Conservation (phyloP, 1,284 basidiomycete species). For the Schizophyllum commune region DNA sequence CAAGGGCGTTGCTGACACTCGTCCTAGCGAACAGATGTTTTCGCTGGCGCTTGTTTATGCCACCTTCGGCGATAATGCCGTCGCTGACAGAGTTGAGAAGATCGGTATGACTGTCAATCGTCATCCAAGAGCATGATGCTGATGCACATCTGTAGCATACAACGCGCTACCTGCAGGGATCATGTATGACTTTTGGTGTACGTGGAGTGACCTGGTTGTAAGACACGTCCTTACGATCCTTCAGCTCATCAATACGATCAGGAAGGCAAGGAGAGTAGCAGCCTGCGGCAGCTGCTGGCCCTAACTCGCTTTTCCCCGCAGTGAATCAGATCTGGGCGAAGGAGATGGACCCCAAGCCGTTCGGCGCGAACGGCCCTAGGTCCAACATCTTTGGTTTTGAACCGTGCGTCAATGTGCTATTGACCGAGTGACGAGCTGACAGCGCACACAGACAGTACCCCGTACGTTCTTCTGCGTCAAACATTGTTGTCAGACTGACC, state of each 20-base stretch:
- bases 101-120: constrained; percentile 18
- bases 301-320: constrained; percentile 6
- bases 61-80: constrained; percentile 29
- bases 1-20: neutral
- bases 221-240: neutral
- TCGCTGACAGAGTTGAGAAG: constrained; percentile 30
- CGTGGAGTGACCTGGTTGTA: constrained; percentile 4
- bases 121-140: neutral
- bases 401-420: constrained; percentile 18
- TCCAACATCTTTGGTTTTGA: constrained; percentile 35
- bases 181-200: constrained; percentile 29
- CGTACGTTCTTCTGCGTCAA: constrained; percentile 48
- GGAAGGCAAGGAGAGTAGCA: constrained; percentile 19
- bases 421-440: neutral
- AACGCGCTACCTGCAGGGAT: constrained; percentile 31
- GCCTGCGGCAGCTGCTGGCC: neutral
- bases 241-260: constrained; percentile 33
- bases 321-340: constrained; percentile 34
- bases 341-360: constrained; percentile 27
- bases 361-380: constrained; percentile 27
- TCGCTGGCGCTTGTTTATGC: constrained; percentile 31
- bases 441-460: constrained; percentile 40
- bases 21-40: constrained; percentile 30
- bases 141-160: constrained; percentile 22
- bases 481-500: constrained; percentile 50